phyloP scores from a whole-genome alignment of 495 filamentous ascomycete genomes.

The Terfezia boudieri region DNA sequence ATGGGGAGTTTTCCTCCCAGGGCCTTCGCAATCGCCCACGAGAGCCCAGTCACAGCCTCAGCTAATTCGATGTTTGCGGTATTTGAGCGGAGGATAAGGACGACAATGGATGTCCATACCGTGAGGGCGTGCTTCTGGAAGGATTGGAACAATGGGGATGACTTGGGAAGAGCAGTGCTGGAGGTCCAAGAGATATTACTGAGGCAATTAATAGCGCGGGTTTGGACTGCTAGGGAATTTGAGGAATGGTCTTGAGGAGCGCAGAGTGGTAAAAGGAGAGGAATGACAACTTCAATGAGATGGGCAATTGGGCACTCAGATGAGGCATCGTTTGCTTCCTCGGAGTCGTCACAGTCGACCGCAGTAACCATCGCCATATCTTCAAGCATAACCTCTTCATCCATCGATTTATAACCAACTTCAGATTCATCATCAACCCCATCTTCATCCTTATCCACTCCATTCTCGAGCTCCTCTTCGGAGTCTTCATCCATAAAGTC shows the following conservation, averaged over 20 bases:
- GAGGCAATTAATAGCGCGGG: conserved; percentile 28
- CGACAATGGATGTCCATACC: conserved; percentile 31
- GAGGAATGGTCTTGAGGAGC: conserved; percentile 1
- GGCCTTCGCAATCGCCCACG: conserved; percentile 36
- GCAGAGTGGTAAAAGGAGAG: conserved; percentile 26
- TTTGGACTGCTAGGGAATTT: conserved; percentile 16
- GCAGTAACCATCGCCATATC: conserved; percentile 37
- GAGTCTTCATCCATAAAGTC: conserved; percentile 10
- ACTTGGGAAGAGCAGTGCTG: conserved; percentile 24
- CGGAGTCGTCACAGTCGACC: conserved; percentile 21
- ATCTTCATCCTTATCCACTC: conserved; percentile 20
- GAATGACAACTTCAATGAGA: conserved; percentile 28
- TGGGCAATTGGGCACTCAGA: conserved; percentile 15
- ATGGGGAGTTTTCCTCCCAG: conserved; percentile 27
- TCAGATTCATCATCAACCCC: conserved; percentile 14
- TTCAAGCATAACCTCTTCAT: conserved; percentile 10
- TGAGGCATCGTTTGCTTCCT: conserved; percentile 24
- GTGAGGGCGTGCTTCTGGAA: conserved; percentile 29
- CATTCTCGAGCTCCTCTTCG: conserved; percentile 16
- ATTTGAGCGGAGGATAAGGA: conserved; percentile 30
- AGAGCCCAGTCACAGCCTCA: conserved; percentile 32
- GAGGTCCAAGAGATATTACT: conserved; percentile 42
- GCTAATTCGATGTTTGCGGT: conserved; percentile 37
- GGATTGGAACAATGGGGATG: conserved; percentile 18
- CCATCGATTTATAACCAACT: conserved; percentile 18